A percentile compares a stretch with the other conserved stretches of the same genome.
Conservation (phyloP, 2,329 filamentous ascomycete genomes). For the Rutstroemia sp. region DNA sequence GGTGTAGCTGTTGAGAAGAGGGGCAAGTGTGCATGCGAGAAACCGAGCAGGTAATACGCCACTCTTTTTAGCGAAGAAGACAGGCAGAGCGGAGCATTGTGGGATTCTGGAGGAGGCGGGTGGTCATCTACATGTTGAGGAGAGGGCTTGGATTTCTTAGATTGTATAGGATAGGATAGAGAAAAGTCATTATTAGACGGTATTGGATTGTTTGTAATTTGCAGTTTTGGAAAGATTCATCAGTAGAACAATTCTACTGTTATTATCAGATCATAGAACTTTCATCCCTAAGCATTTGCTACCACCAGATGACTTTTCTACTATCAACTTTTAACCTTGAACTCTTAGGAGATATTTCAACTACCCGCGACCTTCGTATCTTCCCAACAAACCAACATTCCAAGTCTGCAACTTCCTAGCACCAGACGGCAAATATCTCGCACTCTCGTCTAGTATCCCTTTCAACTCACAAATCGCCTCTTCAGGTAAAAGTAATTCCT, state of each 20-base stretch:
- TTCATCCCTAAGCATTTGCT: too few species aligned
- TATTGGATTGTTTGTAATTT: neutral
- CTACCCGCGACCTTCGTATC: constrained; percentile 37
- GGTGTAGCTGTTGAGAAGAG: constrained; percentile 38
- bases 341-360: too few species aligned
- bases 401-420: constrained; percentile 57
- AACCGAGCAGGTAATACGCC: constrained; percentile 61
- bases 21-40: constrained; percentile 59
- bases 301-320: too few species aligned
- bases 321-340: too few species aligned
- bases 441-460: constrained; percentile 35
- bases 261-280: too few species aligned
- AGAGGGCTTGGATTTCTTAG: constrained; percentile 25
- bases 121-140: constrained; percentile 50
- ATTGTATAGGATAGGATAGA: neutral
- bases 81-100: constrained; percentile 46
- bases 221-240: neutral
- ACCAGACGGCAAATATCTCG: constrained; percentile 43
- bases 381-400: constrained; percentile 56
- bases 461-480: constrained; percentile 40
- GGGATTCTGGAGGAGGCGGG: constrained; percentile 50
- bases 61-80: constrained; percentile 54
- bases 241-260: too few species aligned
- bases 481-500: constrained; percentile 49
- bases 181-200: neutral